Conservation (phyloP, 106 monocot genomes). For the Dioscorea alata region DNA sequence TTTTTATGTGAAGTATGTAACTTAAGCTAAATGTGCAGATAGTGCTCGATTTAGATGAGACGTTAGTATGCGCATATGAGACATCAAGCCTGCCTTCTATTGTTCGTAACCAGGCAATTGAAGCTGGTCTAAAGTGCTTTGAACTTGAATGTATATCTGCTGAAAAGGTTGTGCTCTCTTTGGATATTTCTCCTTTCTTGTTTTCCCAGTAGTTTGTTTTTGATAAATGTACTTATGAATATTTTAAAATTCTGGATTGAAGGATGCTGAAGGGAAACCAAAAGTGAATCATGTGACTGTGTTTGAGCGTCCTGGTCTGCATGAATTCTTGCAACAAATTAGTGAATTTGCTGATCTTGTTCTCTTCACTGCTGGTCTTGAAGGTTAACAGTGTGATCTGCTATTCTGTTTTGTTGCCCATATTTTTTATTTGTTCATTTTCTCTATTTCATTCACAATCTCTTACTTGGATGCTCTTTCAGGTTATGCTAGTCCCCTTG, state of each 20-base stretch:
- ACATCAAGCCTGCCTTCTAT: slow-evolving; percentile 63
- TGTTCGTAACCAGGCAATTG: slow-evolving; percentile 67
- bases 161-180: slow-evolving; percentile 49
- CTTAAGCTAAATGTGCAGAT: slow-evolving; percentile 36
- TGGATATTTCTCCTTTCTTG: neutral
- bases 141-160: slow-evolving; percentile 73
- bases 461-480: slow-evolving; percentile 15
- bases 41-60: slow-evolving; percentile 93
- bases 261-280: slow-evolving; percentile 56
- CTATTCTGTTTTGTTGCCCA: neutral
- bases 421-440: neutral
- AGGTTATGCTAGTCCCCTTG: slow-evolving; percentile 90
- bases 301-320: slow-evolving; percentile 67
- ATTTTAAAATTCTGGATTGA: slow-evolving; percentile 4
- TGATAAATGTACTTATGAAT: neutral
- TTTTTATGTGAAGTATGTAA: neutral
- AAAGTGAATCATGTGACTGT: slow-evolving; percentile 70
- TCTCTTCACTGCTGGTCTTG: slow-evolving; percentile 81
- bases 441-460: neutral
- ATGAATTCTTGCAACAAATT: slow-evolving; percentile 48
- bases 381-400: slow-evolving; percentile 34
- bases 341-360: slow-evolving; percentile 66
- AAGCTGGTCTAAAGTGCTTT: slow-evolving; percentile 82
- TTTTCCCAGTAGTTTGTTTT: neutral
- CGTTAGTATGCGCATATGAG: slow-evolving; percentile 93